These are phyloP conservation scores for Platanthera guangdongensis DNA, from an alignment of 106 monocot genomes.

Conservation along the genomic window DNA sequence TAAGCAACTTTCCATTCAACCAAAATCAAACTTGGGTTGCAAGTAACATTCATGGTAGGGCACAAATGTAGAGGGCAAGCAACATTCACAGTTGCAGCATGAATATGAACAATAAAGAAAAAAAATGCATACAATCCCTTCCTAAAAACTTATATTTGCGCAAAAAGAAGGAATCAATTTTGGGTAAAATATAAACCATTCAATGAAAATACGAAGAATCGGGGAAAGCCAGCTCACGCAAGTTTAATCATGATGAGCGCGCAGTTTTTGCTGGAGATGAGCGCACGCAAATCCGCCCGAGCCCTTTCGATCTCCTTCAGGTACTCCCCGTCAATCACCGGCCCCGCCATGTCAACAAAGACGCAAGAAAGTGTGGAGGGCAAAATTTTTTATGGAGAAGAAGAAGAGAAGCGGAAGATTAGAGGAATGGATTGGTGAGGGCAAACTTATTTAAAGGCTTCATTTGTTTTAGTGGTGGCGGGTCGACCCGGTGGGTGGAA, in stretches of 20 bases:
- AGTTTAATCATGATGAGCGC: slow-evolving; percentile 61
- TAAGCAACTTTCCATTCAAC: too few relatives aligned
- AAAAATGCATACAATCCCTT: neutral
- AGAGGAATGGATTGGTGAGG: neutral
- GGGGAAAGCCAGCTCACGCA: slow-evolving; percentile 22
- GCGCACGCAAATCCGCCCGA: slow-evolving; percentile 62
- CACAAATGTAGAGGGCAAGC: neutral
- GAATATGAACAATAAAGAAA: neutral
- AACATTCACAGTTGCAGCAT: neutral
- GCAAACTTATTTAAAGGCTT: too few relatives aligned
- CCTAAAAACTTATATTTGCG: neutral
- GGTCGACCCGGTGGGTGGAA: too few relatives aligned
- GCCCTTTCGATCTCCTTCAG: slow-evolving; percentile 76
- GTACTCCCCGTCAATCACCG: slow-evolving; percentile 61
- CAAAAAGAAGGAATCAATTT: neutral
- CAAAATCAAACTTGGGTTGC: too few relatives aligned
- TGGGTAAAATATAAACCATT: neutral
- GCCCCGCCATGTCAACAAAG: slow-evolving; percentile 24
- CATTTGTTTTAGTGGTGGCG: too few relatives aligned
- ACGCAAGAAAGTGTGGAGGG: neutral
- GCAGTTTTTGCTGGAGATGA: slow-evolving; percentile 81
- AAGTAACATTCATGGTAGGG: too few relatives aligned
- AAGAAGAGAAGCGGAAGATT: neutral
- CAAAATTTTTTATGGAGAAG: neutral
- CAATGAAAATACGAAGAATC: neutral